Conservation (phyloP, 805 yeast species). For the Suhomyces sp. region DNA sequence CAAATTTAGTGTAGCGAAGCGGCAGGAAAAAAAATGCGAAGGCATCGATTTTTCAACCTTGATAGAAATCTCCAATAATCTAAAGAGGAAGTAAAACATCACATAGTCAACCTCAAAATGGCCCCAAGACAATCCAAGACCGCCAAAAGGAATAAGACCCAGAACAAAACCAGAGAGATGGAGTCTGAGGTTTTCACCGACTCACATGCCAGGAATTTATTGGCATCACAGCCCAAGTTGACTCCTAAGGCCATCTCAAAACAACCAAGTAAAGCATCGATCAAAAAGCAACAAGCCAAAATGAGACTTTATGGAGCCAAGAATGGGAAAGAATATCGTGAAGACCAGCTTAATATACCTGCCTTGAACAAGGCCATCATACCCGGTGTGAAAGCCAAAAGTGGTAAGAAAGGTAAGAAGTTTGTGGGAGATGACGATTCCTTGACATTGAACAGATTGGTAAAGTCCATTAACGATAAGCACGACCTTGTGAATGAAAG, state of each 20-base stretch:
- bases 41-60: conserved; percentile 6
- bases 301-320: conserved; percentile 69
- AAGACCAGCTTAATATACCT: conserved; percentile 79
- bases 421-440: conserved; percentile 71
- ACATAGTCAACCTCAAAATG: conserved; percentile 38
- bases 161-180: conserved; percentile 54
- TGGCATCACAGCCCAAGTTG: conserved; percentile 56
- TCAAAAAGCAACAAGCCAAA: conserved; percentile 65
- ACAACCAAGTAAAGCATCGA: conserved; percentile 49
- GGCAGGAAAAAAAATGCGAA: conserved; percentile 8
- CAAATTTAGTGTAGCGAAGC: conserved; percentile 1
- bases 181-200: conserved; percentile 68
- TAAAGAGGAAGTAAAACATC: background rate
- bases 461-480: conserved; percentile 79
- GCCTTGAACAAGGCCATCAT: conserved; percentile 75
- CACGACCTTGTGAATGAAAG: conserved; percentile 79
- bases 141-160: conserved; percentile 53
- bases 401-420: conserved; percentile 86
- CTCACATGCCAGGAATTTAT: conserved; percentile 64
- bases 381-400: conserved; percentile 76
- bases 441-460: conserved; percentile 61
- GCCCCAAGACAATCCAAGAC: conserved; percentile 61
- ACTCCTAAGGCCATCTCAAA: conserved; percentile 57
- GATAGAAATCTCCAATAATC: background rate
- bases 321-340: conserved; percentile 58